Base-by-base conservation (phyloP, 2,329 filamentous ascomycete genomes). In the Teratosphaeria gauchensis region DNA sequence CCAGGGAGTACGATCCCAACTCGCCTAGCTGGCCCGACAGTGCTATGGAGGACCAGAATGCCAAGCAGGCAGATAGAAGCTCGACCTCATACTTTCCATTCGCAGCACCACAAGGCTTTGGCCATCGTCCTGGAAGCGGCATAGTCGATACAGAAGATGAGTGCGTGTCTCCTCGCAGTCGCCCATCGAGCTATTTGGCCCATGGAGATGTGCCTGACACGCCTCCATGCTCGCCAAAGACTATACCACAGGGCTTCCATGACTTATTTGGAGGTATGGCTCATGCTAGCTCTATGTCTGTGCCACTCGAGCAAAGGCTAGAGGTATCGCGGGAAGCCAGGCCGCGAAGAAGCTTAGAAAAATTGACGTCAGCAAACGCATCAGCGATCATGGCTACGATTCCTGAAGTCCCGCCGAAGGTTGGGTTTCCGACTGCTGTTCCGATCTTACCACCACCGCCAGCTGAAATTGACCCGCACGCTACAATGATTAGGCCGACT, bases 151-250 rank as follows among this genome's bases (percentile, higher is more conserved):
- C 32, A 14, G 52, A 57, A 12, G 33, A 31, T 12, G 55, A 63
- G 16, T 55, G 58, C 4, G 30, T 62, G 30, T 63, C 64, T 1
- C 60, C 62, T 1, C 58, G 57, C 28, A 67, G 62, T 54, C 58
- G 60, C 7, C 61, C 60, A 16, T 53, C 57, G 2, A 61, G 60
- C 30, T 64, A 63, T 46, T 48, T 48, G 21, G 60, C 56, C 24
- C 24, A 28, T 30, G 57, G 58, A 9, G 61, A 59, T 54, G 30
- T 55, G 52, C 55, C 61, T 61, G 48, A 68, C 12, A 73, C 73
- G 12, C 73, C 73, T 1, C 70, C 73, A 6, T 72, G 71, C 56
- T 76, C 74, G 7, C 74, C 74, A 1, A 75, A 75, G 59, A 72
- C 70, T 0, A 59, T 68, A 11, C 68, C 64, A n/a, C 56, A 58